Evolutionary conservation across 2,329 filamentous ascomycete species (phyloP).

Genomic region (Arthrobotrys musiformis): DNA sequence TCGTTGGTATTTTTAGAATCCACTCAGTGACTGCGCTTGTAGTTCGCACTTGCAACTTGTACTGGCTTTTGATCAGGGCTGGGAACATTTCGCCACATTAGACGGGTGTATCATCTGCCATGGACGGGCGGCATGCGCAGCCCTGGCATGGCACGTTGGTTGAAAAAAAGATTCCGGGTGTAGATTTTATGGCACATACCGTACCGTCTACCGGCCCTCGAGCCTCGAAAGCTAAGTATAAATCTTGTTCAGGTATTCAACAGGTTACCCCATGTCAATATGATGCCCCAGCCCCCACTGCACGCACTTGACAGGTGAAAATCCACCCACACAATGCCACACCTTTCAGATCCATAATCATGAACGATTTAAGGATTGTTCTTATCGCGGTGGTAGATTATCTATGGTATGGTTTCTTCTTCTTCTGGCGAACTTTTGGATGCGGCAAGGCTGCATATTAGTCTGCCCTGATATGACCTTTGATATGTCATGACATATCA

Average conservation of each 20-base stretch:
- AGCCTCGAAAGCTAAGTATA: background rate
- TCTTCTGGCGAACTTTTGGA: too few relatives aligned
- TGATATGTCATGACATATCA: constrained; percentile 6
- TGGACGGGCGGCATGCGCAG: constrained; percentile 16
- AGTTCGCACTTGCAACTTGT: background rate
- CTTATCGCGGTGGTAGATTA: constrained; percentile 16
- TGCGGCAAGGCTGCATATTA: constrained; percentile 44
- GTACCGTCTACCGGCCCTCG: background rate
- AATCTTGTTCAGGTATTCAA: background rate
- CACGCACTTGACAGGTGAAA: background rate
- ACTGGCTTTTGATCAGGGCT: background rate
- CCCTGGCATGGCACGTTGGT: background rate
- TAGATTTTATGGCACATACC: constrained; percentile 3
- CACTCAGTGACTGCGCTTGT: background rate
- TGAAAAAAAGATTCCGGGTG: background rate
- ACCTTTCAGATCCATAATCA: background rate
- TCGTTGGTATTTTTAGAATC: constrained; percentile 44
- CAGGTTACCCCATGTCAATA: background rate
- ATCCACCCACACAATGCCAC: too few relatives aligned
- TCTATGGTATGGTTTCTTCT: background rate
- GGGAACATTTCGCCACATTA: constrained; percentile 19
- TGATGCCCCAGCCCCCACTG: constrained; percentile 5
- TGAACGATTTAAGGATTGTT: background rate
- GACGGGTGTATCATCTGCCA: background rate
- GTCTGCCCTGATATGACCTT: constrained; percentile 15